phyloP scores from a whole-genome alignment of 805 yeast genomes.

The Metschnikowia santaceciliae region DNA sequence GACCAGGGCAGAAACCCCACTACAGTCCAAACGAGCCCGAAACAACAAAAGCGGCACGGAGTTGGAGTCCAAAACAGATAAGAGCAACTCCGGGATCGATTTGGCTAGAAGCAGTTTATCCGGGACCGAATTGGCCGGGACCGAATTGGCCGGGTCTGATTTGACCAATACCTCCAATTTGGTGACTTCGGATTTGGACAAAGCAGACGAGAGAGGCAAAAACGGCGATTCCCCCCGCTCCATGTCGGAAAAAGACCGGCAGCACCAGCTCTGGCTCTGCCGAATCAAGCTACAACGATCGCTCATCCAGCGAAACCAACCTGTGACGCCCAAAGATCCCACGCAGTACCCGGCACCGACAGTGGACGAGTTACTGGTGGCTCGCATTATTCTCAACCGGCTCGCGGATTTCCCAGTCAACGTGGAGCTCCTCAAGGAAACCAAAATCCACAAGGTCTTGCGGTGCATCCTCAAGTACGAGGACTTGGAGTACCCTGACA shows the following conservation, averaged over 20 bases:
- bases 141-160: too few relatives aligned
- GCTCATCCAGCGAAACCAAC: slow-evolving; percentile 43
- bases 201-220: not conserved
- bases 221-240: slow-evolving; percentile 6
- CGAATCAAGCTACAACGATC: slow-evolving; percentile 48
- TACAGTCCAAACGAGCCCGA: slow-evolving; percentile 5
- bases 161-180: too few relatives aligned
- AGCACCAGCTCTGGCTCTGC: slow-evolving; percentile 45
- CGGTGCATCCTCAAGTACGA: slow-evolving; percentile 43
- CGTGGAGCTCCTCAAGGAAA: slow-evolving; percentile 36
- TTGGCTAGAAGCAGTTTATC: not conserved
- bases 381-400: slow-evolving; percentile 37
- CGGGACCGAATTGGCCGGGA: not conserved
- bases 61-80: too few relatives aligned
- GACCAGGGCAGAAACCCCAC: not conserved
- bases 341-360: slow-evolving; percentile 36
- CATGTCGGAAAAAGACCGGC: slow-evolving; percentile 36
- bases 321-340: slow-evolving; percentile 36
- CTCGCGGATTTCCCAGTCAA: slow-evolving; percentile 42
- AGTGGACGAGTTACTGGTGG: slow-evolving; percentile 40
- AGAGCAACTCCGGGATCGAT: too few relatives aligned
- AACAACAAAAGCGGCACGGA: not conserved
- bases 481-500: slow-evolving; percentile 39
- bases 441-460: slow-evolving; percentile 51
- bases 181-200: too few relatives aligned